Base-by-base conservation (phyloP, 164 flowering plant genomes). In the Dillenia suffruticosa region DNA sequence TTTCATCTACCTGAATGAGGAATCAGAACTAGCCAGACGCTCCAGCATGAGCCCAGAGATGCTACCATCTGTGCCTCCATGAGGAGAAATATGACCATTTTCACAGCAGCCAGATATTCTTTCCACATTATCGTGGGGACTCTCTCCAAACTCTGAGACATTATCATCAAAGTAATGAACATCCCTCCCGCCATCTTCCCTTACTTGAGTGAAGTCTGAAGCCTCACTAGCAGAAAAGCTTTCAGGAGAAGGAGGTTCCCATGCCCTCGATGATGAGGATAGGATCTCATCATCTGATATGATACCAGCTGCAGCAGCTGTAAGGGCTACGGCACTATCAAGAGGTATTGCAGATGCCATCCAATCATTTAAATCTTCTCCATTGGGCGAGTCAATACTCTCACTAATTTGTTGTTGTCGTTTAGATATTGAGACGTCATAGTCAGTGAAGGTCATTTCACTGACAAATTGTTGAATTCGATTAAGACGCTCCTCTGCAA, bases 401-500 rank as follows among this genome's bases (percentile, higher is more conserved):
- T 60, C 87, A 76, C 73, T 76, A 58, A 51, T 63, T 52, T 70
- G 77, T 57, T 81, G 76, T 44, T 72, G 71, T 22, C 46, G 52
- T 57, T 55, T 77, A 48, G 77, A 51, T 15, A 48, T 63, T 44
- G 87, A 79, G 12, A 86, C 85, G 47, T 59, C 53, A 62, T 45
- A 61, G 71, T 77, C 83, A 60, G 66, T 54, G 50, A 87, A 72
- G 66, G 81, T 47, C 74, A 89, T 65, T 58, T 87, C 91, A 67
- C 43, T 79, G 47, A 88, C 82, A 78, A 94, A 94, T 48, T 88
- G 73, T 45, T 95, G 89, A 67, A 94, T 82, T 64, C 97, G 84
- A 63, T 86, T 84, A 65, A 94, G 75, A 32, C 97, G 97, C 79
- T 89, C 97, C 74, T 94, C 93, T 50, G 93, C 82, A 61, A 91